Evolutionary conservation across 495 filamentous ascomycete genomes (phyloP), one percentile per base, ranked within the genome.

Genomic region (Apiosordaria backusii): DNA sequence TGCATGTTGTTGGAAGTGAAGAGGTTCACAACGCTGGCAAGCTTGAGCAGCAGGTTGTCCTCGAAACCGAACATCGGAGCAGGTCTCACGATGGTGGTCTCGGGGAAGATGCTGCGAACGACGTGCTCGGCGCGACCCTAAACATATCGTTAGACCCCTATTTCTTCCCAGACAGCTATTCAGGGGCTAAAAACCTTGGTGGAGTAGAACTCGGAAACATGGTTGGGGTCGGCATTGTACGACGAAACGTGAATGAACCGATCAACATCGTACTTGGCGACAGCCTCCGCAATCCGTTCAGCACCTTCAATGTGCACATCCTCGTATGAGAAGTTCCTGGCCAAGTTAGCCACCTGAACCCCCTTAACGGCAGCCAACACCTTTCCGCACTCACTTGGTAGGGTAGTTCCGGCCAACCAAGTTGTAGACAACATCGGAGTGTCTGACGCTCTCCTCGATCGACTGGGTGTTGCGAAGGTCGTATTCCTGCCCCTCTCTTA

Each of bases 211-310:
- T 93, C 88, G 29, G 92, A 93, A 2, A 88, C 80, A 35, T 93
- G 97, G 66, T 90, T 82, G 27, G 85, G 84, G 76, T 92, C 83
- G 60, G 92, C 96, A 74, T 95, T 97, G 83, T 93, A 93, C 50
- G 92, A 96, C 50, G 96, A 98, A 71, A 99, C 90, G 70, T 99
- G 95, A 68, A 99, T 91, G 83, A 89, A 99, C 55, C 95, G 89
- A 80, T 99, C 95, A 67, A 97, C 87, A 71, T 99, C 95, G 79
- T 99, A 99, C 79, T 99, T 99, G 69, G 95, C 96, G 50, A 91
- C 92, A 62, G 96, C 96, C 75, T 97, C 92, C 24, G 87, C 92
- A 71, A 99, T 99, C 63, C 96, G 89, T 81, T 95, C 90, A n/a
- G 89, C 87, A 53, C 95, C 94, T 77, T 97, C 93, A 16, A 98